Conservation (phyloP, 805 yeast genomes). For the Ogataea philodendri region DNA sequence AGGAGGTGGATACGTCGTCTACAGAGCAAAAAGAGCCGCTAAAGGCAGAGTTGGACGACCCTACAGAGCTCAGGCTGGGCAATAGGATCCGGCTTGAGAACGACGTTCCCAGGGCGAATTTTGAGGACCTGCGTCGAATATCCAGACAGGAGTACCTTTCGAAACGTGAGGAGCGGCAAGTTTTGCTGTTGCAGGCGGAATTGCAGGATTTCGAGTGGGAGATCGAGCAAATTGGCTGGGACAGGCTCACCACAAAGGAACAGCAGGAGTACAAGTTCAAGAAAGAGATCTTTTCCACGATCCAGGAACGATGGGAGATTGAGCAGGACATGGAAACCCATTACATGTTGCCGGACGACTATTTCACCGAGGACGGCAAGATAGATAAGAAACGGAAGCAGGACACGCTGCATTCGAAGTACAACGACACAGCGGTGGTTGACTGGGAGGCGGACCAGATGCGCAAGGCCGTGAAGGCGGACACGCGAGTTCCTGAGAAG, state of each 20-base stretch:
- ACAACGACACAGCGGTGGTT: slow-evolving; percentile 24
- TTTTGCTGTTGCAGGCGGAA: slow-evolving; percentile 44
- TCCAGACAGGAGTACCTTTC: slow-evolving; percentile 50
- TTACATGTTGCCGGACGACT: slow-evolving; percentile 58
- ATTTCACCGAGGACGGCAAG: slow-evolving; percentile 48
- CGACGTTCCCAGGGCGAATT: slow-evolving; percentile 18
- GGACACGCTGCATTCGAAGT: slow-evolving; percentile 43
- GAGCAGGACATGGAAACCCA: slow-evolving; percentile 24
- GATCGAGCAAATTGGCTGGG: slow-evolving; percentile 53
- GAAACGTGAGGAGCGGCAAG: slow-evolving; percentile 47
- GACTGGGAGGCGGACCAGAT: slow-evolving; percentile 46
- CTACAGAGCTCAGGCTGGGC: slow-evolving; percentile 8
- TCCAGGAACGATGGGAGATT: slow-evolving; percentile 39
- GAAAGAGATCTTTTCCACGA: slow-evolving; percentile 45
- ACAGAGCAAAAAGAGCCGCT: not conserved
- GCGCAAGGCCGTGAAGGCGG: slow-evolving; percentile 13
- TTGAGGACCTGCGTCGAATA: slow-evolving; percentile 37
- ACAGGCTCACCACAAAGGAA: slow-evolving; percentile 46
- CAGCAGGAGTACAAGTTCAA: slow-evolving; percentile 51
- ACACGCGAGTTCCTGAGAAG: slow-evolving; percentile 31
- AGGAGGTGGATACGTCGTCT: slow-evolving; percentile 1
- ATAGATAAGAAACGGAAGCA: slow-evolving; percentile 55
- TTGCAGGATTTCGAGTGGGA: slow-evolving; percentile 49
- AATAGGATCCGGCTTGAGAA: slow-evolving; percentile 8
- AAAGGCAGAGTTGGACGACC: slow-evolving; percentile 2